Base-by-base conservation (phyloP, 202 grass and related monocot species). In the Musa balbisiana region DNA sequence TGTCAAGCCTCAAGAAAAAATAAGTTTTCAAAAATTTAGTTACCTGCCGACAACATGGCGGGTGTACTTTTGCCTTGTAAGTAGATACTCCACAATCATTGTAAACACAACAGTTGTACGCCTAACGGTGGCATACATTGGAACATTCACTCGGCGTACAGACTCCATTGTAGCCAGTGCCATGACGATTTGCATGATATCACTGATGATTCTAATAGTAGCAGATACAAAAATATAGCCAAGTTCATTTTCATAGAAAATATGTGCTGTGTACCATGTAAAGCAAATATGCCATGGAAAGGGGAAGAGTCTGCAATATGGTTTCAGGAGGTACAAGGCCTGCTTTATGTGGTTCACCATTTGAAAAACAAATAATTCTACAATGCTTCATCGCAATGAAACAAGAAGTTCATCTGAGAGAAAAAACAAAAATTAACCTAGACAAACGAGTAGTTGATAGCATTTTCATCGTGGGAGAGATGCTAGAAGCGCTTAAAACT, bases 41-140 rank as follows among this genome's bases (percentile, higher is more conserved):
- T 87, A 97, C 94, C 94, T 93, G 83, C 90, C 84, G 33, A 97
- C 83, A 82, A 93, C 82, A 83, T 86, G 88, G 77, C 76, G 80
- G 12, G 88, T 84, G 78, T 97, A 89, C 79, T 97, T 97, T 69
- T 97, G 93, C 76, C 83, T 91, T 77, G 90, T 81, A 64, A 97
- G 76, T 71, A 93, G 86, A 86, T 89, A 97, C 74, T 97, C 93
- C 86, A 97, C 89, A 77, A 72, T 92, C 93, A 97, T 93, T 77
- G 93, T 93, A 84, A 97, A 97, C 71, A 87, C 86, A 62, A 97
- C 93, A 69, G 93, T 93, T 70, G 93, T 91, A 79, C 88, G 94
- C 64, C 94, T 89, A 72, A 97, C 83, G 68, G 90, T 88, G 74
- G 94, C 93, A 80, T 97, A 97, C 94, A 93, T 97, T 65, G 94